Evolutionary conservation across 345 rosid genomes (phyloP), one percentile per base, ranked within the genome.

Genomic region (Microthlaspi erraticum): DNA sequence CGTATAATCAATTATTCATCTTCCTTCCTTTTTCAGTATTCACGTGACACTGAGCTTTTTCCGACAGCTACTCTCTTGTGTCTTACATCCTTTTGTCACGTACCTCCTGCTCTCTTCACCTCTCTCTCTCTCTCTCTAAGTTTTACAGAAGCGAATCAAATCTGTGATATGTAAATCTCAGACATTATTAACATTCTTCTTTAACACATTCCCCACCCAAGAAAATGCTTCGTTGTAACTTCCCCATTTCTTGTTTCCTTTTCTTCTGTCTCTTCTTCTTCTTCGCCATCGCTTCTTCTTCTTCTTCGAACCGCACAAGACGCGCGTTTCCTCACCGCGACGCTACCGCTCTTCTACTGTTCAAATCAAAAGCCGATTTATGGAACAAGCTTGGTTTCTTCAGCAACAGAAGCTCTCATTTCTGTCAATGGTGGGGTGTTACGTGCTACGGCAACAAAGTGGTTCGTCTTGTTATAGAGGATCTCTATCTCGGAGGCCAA

Each of bases 401-500:
- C 6, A 65, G 39, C 10, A 81, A 80, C 69, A 68, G 63, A 14
- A 77, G 80, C 71, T 60, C 68, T 38, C 57, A 11, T 8, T 81
- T 79, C 65, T 93, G 98, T 68, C 76, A 78, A 17, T 93, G 97
- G 98, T 80, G 52, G 71, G 96, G 97, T 18, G 92, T 90, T 4
- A 76, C 70, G 3, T 93, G 98, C 70, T 70, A 51, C 43, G 73
- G 76, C 7, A 74, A 62, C 41, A 82, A 83, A 63, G 87, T 85
- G 17, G 87, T 79, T 39, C 91, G 92, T 37, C 80, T 90, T 19
- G 82, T 88, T 58, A 57, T 88, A 34, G 88, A 85, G 42, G 81
- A 64, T 70, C 64, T 83, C 3, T 78, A 76, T 65, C 93, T 88
- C 37, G 86, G 86, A 50, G 98, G 98, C 62, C 51, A 68, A 62